phyloP scores from a whole-genome alignment of 495 filamentous ascomycete species.

The Halenospora varia region DNA sequence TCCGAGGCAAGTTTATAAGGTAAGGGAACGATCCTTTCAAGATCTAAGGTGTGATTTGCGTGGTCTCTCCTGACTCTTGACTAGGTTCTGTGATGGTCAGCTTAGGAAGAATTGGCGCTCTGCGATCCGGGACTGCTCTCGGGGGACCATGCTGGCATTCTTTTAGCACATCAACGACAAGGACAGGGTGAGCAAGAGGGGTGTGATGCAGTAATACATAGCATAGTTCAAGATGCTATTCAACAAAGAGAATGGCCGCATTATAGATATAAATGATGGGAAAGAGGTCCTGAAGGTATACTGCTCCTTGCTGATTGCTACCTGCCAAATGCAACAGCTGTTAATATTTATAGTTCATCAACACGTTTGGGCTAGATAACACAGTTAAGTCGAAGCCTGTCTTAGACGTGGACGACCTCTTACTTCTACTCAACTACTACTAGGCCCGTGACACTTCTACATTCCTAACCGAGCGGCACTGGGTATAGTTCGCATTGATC shows the following conservation, averaged over 20 bases:
- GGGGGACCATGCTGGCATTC: slow-evolving; percentile 27
- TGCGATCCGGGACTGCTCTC: slow-evolving; percentile 19
- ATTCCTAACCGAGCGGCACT: slow-evolving; percentile 23
- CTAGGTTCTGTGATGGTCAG: slow-evolving; percentile 7
- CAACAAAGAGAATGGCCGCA: slow-evolving; percentile 17
- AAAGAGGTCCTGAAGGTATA: slow-evolving; percentile 33
- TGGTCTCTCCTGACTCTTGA: not conserved
- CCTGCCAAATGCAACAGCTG: slow-evolving; percentile 1
- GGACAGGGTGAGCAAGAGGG: slow-evolving; percentile 19
- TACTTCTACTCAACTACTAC: slow-evolving; percentile 25
- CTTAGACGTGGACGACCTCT: slow-evolving; percentile 23
- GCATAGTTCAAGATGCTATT: slow-evolving; percentile 27
- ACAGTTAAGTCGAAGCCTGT: slow-evolving; percentile 25
- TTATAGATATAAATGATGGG: slow-evolving; percentile 24
- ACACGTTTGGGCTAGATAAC: slow-evolving; percentile 25
- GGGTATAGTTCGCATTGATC: slow-evolving; percentile 16
- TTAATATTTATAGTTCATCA: slow-evolving; percentile 23
- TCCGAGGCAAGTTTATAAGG: slow-evolving; percentile 15
- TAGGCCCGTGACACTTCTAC: slow-evolving; percentile 26
- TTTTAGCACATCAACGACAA: slow-evolving; percentile 21
- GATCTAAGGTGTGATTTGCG: not conserved
- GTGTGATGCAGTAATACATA: slow-evolving; percentile 20
- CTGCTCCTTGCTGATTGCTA: slow-evolving; percentile 9
- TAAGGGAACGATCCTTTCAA: too few relatives aligned
- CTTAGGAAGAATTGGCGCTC: not conserved